Percentiles rank a stretch among this genome's conserved stretches.
Evolutionary conservation across 164 flowering plant species (phyloP).

Genomic region (Magnolia changhungtana): DNA sequence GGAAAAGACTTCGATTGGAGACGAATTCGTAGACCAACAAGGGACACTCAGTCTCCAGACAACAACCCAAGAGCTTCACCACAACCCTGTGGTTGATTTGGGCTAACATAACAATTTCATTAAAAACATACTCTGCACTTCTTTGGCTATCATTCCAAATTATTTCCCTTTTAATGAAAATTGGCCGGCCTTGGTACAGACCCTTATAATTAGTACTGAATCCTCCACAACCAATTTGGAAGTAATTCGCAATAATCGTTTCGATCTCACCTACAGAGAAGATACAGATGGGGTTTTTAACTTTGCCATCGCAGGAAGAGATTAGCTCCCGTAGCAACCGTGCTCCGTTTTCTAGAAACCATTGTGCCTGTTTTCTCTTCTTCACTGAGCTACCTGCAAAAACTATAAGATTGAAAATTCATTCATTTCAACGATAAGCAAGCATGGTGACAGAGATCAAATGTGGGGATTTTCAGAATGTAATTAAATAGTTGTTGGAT

Average conservation of each 20-base stretch:
- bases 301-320: slow-evolving; percentile 8
- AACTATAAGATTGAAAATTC: no score
- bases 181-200: background rate
- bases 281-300: background rate
- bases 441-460: no score
- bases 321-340: slow-evolving; percentile 5
- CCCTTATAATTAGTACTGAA: background rate
- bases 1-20: no score
- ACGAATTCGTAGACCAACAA: no score
- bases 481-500: no score
- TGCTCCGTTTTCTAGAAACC: slow-evolving; percentile 10
- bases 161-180: no score
- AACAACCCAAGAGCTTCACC: no score
- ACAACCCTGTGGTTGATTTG: no score
- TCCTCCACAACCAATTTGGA: background rate
- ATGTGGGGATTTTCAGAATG: no score
- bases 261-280: slow-evolving; percentile 13
- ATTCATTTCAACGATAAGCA: no score
- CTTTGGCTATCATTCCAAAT: background rate
- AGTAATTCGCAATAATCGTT: background rate
- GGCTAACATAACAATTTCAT: no score
- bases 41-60: no score
- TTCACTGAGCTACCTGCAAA: background rate
- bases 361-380: background rate
- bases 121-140: background rate